These are phyloP conservation scores for Aureobasidium mangrovei DNA, from an alignment of 2,329 filamentous ascomycete genomes.

Conservation along the genomic window DNA sequence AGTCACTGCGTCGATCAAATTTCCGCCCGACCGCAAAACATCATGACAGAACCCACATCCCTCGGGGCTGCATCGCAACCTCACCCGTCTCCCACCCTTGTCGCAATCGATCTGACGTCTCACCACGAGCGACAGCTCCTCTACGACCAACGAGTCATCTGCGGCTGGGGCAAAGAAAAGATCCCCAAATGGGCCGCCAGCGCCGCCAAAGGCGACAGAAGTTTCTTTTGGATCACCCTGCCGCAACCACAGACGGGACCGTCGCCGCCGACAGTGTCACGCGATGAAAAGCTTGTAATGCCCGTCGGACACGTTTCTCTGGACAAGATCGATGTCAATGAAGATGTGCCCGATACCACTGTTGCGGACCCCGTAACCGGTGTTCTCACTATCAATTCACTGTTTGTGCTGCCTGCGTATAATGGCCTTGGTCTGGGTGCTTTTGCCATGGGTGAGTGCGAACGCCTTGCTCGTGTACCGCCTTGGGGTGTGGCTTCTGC, in stretches of 20 bases:
- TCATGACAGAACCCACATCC: no score
- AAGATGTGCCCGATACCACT: constrained; percentile 11
- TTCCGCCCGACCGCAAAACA: no score
- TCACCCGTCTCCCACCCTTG: constrained; percentile 6
- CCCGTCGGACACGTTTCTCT: constrained; percentile 18
- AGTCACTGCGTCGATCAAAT: no score
- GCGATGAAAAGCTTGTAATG: neutral
- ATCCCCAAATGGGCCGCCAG: constrained; percentile 15
- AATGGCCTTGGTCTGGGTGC: constrained; percentile 15
- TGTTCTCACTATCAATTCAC: constrained; percentile 16
- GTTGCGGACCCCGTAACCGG: constrained; percentile 13
- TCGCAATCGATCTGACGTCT: constrained; percentile 16
- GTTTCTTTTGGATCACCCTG: constrained; percentile 19
- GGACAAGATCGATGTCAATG: constrained; percentile 14
- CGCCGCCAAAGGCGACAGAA: constrained; percentile 12
- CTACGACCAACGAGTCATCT: constrained; percentile 17
- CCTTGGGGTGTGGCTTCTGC: constrained; percentile 16
- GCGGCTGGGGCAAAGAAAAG: constrained; percentile 17
- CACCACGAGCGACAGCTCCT: constrained; percentile 14
- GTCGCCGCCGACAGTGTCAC: neutral
- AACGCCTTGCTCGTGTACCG: constrained; percentile 15
- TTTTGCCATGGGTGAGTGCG: constrained; percentile 16
- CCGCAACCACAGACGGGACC: neutral
- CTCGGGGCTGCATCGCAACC: no score
- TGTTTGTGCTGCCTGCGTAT: constrained; percentile 18